These are phyloP conservation scores for Quercus lobata DNA, from an alignment of 331 rosid species.

Conservation along the genomic window DNA sequence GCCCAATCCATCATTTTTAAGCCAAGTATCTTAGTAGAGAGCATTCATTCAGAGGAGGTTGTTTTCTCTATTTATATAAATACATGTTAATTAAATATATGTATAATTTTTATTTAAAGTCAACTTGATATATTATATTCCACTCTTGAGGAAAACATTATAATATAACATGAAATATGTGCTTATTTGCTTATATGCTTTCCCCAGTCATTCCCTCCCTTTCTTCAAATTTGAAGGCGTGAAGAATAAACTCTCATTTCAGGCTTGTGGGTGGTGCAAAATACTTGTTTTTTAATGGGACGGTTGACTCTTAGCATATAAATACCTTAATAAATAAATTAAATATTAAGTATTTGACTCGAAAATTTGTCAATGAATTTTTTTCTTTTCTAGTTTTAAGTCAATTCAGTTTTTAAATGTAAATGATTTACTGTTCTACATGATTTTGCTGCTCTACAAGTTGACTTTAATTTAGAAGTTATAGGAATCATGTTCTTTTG, in stretches of 20 bases:
- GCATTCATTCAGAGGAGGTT: constrained; percentile 13
- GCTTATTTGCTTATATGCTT: no score
- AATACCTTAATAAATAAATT: neutral
- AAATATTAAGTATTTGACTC: constrained; percentile 37
- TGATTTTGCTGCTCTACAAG: no score
- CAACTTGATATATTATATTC: constrained; percentile 18
- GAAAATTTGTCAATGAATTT: constrained; percentile 30
- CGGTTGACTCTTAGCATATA: constrained; percentile 15
- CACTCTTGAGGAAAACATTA: neutral
- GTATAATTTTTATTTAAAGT: constrained; percentile 5
- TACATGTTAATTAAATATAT: neutral
- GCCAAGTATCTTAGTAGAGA: constrained; percentile 15
- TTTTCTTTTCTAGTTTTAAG: neutral
- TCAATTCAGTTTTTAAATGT: constrained; percentile 20
- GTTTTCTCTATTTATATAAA: neutral
- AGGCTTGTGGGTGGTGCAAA: constrained; percentile 25
- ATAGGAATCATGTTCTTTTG: no score
- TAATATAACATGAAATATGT: no score
- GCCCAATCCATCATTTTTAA: constrained; percentile 26
- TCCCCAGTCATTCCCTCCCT: neutral
- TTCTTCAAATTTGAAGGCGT: neutral
- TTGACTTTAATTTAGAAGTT: no score
- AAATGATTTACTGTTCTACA: neutral
- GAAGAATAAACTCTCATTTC: constrained; percentile 10
- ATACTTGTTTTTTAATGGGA: constrained; percentile 10